Base-by-base conservation (phyloP, 345 rosid species). In the Euphorbia tirucalli region DNA sequence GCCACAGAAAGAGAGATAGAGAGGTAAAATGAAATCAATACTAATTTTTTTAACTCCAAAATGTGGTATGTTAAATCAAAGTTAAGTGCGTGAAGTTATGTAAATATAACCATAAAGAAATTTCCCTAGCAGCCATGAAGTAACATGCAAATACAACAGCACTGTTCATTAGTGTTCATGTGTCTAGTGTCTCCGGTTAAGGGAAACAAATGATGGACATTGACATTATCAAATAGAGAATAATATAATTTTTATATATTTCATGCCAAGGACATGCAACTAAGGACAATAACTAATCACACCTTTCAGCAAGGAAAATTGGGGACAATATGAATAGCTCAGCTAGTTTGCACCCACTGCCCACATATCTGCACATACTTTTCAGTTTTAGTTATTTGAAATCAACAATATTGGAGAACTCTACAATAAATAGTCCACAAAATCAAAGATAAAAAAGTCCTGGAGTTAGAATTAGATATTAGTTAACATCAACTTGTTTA, bases 271-370 rank as follows among this genome's bases (percentile, higher is more conserved):
- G 66, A 7, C 22, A 27, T 58, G 18, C 25, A 66, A 71, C 58
- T 10, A 27, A 30, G 14, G 30, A 69, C 48, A 65, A 31, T 54
- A 56, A 11, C 44, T 58, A 65, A 73, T 81, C 75, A 91, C 97
- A 91, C 98, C 98, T 91, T 83, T 93, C 98, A 35, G 97, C 98
- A 48, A 97, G 98, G 68, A 93, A 93, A 79, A 93, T 86, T 14
- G 98, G 98, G 61, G 93, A 82, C 58, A 75, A 76, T 25, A 94
- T 88, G 85, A 90, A 90, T 78, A 93, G 93, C 88, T 93, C 98
- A 75, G 97, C 96, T 61, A 93, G 64, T 81, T 84, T 50, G 98
- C 91, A 46, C 98, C 98, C 76, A 93, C 93, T 32, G 98, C 98
- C 98, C 98, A 93, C 98, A 93, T 90, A 52, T 93, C 98, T 93